Percentiles rank a stretch among this genome's conserved stretches.
These are phyloP conservation scores for Vigna angularis DNA, from an alignment of 306 rosid genomes.

Conservation along the genomic window DNA sequence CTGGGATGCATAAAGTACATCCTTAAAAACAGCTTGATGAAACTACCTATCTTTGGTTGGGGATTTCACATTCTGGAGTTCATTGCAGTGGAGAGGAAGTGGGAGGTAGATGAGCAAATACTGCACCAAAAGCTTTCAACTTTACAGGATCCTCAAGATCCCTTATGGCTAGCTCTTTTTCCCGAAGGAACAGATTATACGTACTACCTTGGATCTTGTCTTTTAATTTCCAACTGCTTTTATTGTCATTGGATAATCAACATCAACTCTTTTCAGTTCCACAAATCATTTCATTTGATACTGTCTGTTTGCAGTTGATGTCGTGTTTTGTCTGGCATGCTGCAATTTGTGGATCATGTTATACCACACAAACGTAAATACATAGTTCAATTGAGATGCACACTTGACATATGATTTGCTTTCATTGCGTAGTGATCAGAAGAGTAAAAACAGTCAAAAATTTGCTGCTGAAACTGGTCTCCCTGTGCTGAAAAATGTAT, in stretches of 20 bases:
- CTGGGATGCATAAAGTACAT: conserved; percentile 84
- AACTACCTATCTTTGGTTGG: conserved; percentile 94
- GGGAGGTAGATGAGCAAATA: conserved; percentile 83
- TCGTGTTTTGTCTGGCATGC: conserved; percentile 40
- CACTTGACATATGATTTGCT: conserved; percentile 29
- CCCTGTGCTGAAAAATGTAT: conserved; percentile 75
- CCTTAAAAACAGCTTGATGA: conserved; percentile 96
- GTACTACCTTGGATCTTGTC: conserved; percentile 52
- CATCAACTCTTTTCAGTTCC: conserved; percentile 27
- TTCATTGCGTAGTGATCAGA: conserved; percentile 69
- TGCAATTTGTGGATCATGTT: conserved; percentile 33
- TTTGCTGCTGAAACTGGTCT: conserved; percentile 81
- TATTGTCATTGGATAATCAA: conserved; percentile 15
- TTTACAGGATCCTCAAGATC: conserved; percentile 69
- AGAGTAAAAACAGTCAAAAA: conserved; percentile 65
- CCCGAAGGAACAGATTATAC: conserved; percentile 98
- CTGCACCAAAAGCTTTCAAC: conserved; percentile 64
- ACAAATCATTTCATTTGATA: conserved; percentile 10
- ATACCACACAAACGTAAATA: neutral
- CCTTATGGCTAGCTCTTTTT: conserved; percentile 89
- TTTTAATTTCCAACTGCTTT: conserved; percentile 31
- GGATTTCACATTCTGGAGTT: conserved; percentile 94
- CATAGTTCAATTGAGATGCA: conserved; percentile 3
- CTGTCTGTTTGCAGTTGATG: conserved; percentile 21
- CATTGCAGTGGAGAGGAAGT: conserved; percentile 90